phyloP scores from a whole-genome alignment of 2,329 filamentous ascomycete genomes.

The Stemphylium lycopersici region DNA sequence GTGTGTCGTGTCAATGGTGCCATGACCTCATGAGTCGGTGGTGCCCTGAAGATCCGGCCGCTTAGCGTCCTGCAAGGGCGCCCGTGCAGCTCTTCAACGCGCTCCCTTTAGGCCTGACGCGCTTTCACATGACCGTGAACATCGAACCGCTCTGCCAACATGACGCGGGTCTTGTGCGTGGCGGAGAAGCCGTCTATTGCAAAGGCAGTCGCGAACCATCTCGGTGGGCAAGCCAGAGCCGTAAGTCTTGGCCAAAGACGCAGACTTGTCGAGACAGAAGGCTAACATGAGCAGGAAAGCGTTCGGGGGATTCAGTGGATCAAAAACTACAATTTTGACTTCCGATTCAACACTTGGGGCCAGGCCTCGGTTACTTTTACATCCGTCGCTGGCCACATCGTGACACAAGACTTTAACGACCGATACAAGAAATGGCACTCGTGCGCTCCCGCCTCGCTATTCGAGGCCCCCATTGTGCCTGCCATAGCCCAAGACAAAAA shows the following conservation, averaged over 20 bases:
- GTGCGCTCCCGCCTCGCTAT: slow-evolving; percentile 78
- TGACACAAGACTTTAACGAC: slow-evolving; percentile 74
- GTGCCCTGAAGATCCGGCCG: slow-evolving; percentile 12
- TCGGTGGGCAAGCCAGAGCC: slow-evolving; percentile 77
- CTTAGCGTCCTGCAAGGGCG: slow-evolving; percentile 12
- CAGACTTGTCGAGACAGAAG: neutral
- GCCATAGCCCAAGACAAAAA: slow-evolving; percentile 80
- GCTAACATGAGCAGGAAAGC: slow-evolving; percentile 60
- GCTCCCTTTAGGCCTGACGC: slow-evolving; percentile 32
- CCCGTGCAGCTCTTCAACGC: slow-evolving; percentile 27
- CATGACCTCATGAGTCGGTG: slow-evolving; percentile 40
- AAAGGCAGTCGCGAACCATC: slow-evolving; percentile 88
- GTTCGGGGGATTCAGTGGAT: slow-evolving; percentile 75
- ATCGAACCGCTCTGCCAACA: slow-evolving; percentile 11
- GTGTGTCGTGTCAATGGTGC: neutral
- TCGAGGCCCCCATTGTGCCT: slow-evolving; percentile 77
- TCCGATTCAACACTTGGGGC: slow-evolving; percentile 86
- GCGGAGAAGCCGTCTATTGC: slow-evolving; percentile 94
- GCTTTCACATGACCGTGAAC: slow-evolving; percentile 43
- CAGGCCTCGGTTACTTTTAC: slow-evolving; percentile 90
- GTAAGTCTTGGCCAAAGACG: slow-evolving; percentile 54
- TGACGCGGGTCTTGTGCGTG: slow-evolving; percentile 71
- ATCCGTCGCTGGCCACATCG: slow-evolving; percentile 87
- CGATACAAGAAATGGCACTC: slow-evolving; percentile 80
- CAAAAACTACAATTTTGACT: slow-evolving; percentile 94